phyloP scores from a whole-genome alignment of 1,284 basidiomycete species.

The Ganoderma meredithae region DNA sequence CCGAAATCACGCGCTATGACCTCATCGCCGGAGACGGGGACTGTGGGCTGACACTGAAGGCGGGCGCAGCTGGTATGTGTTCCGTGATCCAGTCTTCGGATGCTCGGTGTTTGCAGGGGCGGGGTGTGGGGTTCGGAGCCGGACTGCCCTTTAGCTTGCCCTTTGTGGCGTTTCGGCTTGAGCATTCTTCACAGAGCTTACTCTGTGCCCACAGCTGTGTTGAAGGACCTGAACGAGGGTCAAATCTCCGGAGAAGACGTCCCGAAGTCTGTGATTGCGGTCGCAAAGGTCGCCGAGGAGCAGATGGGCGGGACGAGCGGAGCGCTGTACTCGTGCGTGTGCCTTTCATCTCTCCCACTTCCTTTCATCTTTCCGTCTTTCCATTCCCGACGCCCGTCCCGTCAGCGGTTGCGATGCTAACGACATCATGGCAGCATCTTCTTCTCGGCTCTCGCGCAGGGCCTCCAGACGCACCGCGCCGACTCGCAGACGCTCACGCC shows the following conservation, averaged over 20 bases:
- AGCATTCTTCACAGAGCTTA: slow-evolving; percentile 1
- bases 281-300: slow-evolving; percentile 82
- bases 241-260: slow-evolving; percentile 69
- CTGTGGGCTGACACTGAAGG: slow-evolving; percentile 88
- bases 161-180: slow-evolving; percentile 7
- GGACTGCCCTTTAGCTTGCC: not conserved
- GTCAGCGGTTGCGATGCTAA: not conserved
- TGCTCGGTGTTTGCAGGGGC: not conserved
- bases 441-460: slow-evolving; percentile 86
- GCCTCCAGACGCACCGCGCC: slow-evolving; percentile 54
- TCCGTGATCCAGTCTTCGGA: not conserved
- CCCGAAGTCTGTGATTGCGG: slow-evolving; percentile 67
- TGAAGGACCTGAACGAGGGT: slow-evolving; percentile 55
- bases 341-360: not conserved
- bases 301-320: slow-evolving; percentile 95
- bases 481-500: slow-evolving; percentile 49
- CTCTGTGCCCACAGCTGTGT: slow-evolving; percentile 52
- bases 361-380: not conserved
- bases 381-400: not conserved
- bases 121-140: not conserved
- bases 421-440: slow-evolving; percentile 68
- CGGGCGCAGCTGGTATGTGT: slow-evolving; percentile 59
- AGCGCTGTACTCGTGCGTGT: slow-evolving; percentile 85
- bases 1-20: slow-evolving; percentile 91
- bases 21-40: slow-evolving; percentile 79